A percentile compares a stretch with the other conserved stretches of the same genome.
Evolutionary conservation across 192 early-diverging fungal species (phyloP).

Genomic region (Rhizoclosmatium globosum): DNA sequence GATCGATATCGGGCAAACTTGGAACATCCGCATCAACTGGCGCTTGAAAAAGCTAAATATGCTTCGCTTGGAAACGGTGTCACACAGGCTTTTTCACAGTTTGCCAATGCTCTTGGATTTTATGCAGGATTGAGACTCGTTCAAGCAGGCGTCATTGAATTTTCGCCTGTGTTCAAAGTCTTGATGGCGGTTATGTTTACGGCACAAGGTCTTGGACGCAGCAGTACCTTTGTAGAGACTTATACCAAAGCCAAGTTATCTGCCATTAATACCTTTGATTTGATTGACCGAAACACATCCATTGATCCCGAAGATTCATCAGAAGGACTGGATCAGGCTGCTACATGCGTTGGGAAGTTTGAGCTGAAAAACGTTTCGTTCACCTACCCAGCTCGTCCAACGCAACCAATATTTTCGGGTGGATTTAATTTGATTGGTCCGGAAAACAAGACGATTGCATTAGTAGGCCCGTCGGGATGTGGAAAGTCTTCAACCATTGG

Average conservation of each 20-base stretch:
- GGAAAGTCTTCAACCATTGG: conserved; percentile 72
- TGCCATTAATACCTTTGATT: conserved; percentile 48
- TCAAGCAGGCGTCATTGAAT: conserved; percentile 45
- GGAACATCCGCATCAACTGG: conserved; percentile 72
- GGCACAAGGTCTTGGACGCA: conserved; percentile 52
- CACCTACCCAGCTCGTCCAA: conserved; percentile 69
- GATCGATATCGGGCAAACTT: conserved; percentile 67
- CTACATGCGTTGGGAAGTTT: conserved; percentile 45
- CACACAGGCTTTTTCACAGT: conserved; percentile 74
- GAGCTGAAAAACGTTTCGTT: conserved; percentile 57
- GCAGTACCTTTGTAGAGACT: conserved; percentile 55
- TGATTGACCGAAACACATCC: conserved; percentile 49
- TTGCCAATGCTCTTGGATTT: conserved; percentile 83
- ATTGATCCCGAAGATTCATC: conserved; percentile 63
- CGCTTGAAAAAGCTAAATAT: conserved; percentile 65
- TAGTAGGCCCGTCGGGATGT: conserved; percentile 81
- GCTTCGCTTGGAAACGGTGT: conserved; percentile 76
- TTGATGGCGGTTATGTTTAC: conserved; percentile 59
- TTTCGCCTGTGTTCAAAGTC: conserved; percentile 50
- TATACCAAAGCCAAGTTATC: conserved; percentile 58
- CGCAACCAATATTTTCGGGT: conserved; percentile 58
- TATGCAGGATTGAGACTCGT: conserved; percentile 79
- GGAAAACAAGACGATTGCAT: conserved; percentile 68
- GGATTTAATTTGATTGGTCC: conserved; percentile 61
- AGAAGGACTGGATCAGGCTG: conserved; percentile 40